Base-by-base conservation (phyloP, 495 filamentous ascomycete genomes). In the Xanthoparmelia taractica region DNA sequence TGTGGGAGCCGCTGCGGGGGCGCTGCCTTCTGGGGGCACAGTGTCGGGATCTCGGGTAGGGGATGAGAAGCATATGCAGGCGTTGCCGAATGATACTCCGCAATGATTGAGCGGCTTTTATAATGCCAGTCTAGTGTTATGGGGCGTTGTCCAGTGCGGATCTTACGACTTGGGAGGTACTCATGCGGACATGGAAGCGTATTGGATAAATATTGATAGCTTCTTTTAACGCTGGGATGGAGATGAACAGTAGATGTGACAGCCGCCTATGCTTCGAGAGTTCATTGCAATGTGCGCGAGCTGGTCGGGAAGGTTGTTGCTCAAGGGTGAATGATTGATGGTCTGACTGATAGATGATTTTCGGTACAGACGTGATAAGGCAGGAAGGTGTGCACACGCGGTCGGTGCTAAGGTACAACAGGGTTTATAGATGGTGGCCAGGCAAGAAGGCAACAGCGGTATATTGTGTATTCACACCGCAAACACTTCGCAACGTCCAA, bases 1-100 rank as follows among this genome's bases (percentile, higher is more conserved):
- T 75, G 87, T 94, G 61, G 85, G 81, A 41, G 62, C 52, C 37
- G 66, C 68, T 40, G 72, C 73, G 66, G 75, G 76, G 66, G 58
- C 63, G 67, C 20, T 57, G 12, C 20, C 54, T n/a, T n/a, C n/a
- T 38, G 4, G 17, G 18, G 40, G 36, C 8, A 58, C 23, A 15
- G 43, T 2, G 8, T 34, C 50, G 31, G 38, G 37, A 38, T 20
- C 56, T 38, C 41, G 23, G 31, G 17, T 12, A 6, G 20, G 15
- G 23, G 41, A 23, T 40, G 25, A 18, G 40, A 38, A 11, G 10
- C 29, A 48, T 1, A 23, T 63, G 34, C 54, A 58, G 43, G 40
- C 43, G 17, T 34, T 63, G 38, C 61, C 61, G 15, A 37, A 36
- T 17, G 60, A 63, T 56, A 57, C 60, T 10, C 60, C 60, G 50